These are phyloP conservation scores for Clonostachys rosea DNA, from an alignment of 2,329 filamentous ascomycete genomes.

Conservation along the genomic window DNA sequence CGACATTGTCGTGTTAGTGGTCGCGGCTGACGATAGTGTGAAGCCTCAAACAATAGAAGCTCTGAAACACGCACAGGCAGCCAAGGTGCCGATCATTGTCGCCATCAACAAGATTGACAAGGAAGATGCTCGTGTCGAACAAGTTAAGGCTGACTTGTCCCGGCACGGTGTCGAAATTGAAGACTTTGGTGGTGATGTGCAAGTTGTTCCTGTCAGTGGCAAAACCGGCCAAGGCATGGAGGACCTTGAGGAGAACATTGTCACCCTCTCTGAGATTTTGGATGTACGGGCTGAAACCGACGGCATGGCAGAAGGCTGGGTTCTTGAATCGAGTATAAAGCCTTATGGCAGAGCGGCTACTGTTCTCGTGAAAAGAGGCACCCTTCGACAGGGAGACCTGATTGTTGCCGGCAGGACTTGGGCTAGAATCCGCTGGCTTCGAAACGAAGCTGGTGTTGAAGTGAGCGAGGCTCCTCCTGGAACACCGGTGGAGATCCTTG, in stretches of 20 bases:
- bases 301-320: constrained; percentile 84
- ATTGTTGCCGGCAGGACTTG: constrained; percentile 87
- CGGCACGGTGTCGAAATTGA: constrained; percentile 85
- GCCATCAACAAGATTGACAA: constrained; percentile 98
- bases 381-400: constrained; percentile 72
- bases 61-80: constrained; percentile 83
- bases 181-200: constrained; percentile 91
- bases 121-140: constrained; percentile 71
- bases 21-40: constrained; percentile 94
- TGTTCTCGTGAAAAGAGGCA: constrained; percentile 83
- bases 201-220: constrained; percentile 86
- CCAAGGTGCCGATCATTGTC: constrained; percentile 92
- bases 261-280: constrained; percentile 82
- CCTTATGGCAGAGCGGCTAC: constrained; percentile 81
- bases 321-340: constrained; percentile 89
- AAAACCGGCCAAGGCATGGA: constrained; percentile 91
- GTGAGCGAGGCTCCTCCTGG: constrained; percentile 76
- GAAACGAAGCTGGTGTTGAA: constrained; percentile 76
- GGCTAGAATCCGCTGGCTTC: constrained; percentile 77
- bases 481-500: constrained; percentile 85
- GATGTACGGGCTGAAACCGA: constrained; percentile 79
- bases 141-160: constrained; percentile 83
- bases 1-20: constrained; percentile 92
- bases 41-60: constrained; percentile 97
- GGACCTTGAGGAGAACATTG: constrained; percentile 85